Base-by-base conservation (phyloP, 495 filamentous ascomycete genomes). In the Hyaloscypha hepaticicola region DNA sequence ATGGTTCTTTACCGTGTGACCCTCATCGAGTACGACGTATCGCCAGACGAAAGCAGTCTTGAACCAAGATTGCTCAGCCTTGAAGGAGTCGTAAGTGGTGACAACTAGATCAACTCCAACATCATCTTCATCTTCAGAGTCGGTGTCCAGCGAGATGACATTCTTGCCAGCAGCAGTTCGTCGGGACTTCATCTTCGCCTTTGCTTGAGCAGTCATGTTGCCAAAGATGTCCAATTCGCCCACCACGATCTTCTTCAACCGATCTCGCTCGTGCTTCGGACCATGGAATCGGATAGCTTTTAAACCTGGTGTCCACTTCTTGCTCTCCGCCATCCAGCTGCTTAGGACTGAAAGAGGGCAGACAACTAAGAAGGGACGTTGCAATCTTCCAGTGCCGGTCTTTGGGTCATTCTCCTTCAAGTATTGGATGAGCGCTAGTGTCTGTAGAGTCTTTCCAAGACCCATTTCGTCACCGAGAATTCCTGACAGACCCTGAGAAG, bases 401-500 rank as follows among this genome's bases (percentile, higher is more conserved):
- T 94, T 48, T 79, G 79, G 41, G 81, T 85, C 31, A 78, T 74
- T 26, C 80, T 84, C 51, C 75, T 79, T 21, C 84, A 84, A 67
- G 89, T 75, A 61, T 95, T 90, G 82, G 38, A 87, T 83, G 41
- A 97, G 74, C 38, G 90, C 88, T 57, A 97, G 93, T 34, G 91
- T 86, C 72, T 96, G 91, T 12, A 97, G 80, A 1, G 93, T 97
- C 76, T 98, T 97, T 16, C 93, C 93, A 7, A 97, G 77, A 3
- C 93, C 93, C 93, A 97, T 97, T 69, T 97, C 93, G 72, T 97
- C 93, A 26, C 91, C 91, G 6, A 96, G 78, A 27, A 96, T 90
- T 34, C 92, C 92, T 4, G 82, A 80, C n/a, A 85, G 70, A 34
- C 84, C 82, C 64, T 66, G 26, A 12, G 41, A 24, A 16, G 19